These are phyloP conservation scores for Plantago major DNA, from an alignment of 257 asterid species.

Conservation along the genomic window DNA sequence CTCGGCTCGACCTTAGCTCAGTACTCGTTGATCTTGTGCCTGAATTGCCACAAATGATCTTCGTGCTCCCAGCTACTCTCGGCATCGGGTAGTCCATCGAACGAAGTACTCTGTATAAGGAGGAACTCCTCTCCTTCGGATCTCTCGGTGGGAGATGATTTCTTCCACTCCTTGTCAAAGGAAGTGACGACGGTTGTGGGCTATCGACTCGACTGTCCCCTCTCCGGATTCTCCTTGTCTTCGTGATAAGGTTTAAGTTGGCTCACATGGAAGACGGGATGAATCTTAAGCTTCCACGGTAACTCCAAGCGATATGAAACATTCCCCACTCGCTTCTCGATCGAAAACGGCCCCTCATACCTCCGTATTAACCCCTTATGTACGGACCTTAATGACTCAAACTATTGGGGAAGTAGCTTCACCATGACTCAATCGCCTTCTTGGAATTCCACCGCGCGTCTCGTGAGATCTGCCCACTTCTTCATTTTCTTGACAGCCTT, in stretches of 20 bases:
- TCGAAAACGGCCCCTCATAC: slow-evolving; percentile 2
- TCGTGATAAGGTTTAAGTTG: not conserved
- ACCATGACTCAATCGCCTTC: slow-evolving; percentile 13
- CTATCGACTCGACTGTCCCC: too few species aligned
- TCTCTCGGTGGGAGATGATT: too few species aligned
- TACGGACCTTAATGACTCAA: not conserved
- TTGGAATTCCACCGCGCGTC: not conserved
- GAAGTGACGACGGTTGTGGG: too few species aligned
- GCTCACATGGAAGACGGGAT: not conserved
- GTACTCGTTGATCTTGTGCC: too few species aligned
- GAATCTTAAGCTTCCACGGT: not conserved
- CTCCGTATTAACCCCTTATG: slow-evolving; percentile 12
- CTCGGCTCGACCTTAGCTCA: too few species aligned
- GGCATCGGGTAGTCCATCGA: too few species aligned
- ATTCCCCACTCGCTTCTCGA: not conserved
- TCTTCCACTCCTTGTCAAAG: too few species aligned
- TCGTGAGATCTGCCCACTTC: not conserved
- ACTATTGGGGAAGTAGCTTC: not conserved
- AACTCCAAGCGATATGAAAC: not conserved
- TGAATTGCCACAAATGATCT: too few species aligned
- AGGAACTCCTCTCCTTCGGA: too few species aligned
- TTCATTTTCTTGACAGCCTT: not conserved
- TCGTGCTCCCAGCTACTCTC: too few species aligned
- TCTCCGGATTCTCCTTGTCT: not conserved
- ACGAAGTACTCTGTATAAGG: too few species aligned